Percentiles rank a stretch among this genome's conserved stretches.
Evolutionary conservation across 2,329 filamentous ascomycete genomes (phyloP).

Genomic region (Emergomyces africanus): DNA sequence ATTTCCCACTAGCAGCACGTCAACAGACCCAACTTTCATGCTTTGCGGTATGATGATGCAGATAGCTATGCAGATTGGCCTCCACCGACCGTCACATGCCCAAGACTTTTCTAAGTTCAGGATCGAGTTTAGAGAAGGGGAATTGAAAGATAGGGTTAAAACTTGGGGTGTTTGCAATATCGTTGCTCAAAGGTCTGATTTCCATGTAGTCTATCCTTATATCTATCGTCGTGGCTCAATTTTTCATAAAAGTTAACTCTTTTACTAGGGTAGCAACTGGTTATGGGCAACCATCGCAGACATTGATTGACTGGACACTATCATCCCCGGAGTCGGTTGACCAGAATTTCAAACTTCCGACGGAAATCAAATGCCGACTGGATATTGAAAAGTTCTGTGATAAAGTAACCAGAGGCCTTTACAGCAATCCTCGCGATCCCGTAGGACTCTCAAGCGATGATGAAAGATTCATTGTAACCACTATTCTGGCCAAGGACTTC

Average conservation of each 20-base stretch:
- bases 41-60: conserved; percentile 55
- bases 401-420: conserved; percentile 43
- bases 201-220: not conserved
- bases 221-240: not conserved
- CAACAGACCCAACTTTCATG: conserved; percentile 53
- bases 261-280: conserved; percentile 48
- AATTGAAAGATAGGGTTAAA: conserved; percentile 49
- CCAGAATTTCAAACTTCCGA: conserved; percentile 37
- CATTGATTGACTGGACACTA: conserved; percentile 47
- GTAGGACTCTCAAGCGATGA: conserved; percentile 36
- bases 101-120: conserved; percentile 42
- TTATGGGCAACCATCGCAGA: conserved; percentile 54
- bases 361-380: conserved; percentile 38
- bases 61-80: conserved; percentile 53
- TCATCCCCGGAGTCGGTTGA: conserved; percentile 32
- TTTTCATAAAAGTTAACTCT: conserved; percentile 3
- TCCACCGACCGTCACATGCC: conserved; percentile 51
- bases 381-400: conserved; percentile 48
- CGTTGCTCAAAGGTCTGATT: conserved; percentile 48
- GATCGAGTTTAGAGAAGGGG: conserved; percentile 45
- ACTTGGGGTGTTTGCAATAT: conserved; percentile 59
- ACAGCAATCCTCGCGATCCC: conserved; percentile 43
- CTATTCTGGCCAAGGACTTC: conserved; percentile 34
- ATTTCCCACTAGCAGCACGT: conserved; percentile 50
- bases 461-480: conserved; percentile 33